Evolutionary conservation across 2,329 filamentous ascomycete genomes (phyloP).

Genomic region (Thielaviopsis punctulata): DNA sequence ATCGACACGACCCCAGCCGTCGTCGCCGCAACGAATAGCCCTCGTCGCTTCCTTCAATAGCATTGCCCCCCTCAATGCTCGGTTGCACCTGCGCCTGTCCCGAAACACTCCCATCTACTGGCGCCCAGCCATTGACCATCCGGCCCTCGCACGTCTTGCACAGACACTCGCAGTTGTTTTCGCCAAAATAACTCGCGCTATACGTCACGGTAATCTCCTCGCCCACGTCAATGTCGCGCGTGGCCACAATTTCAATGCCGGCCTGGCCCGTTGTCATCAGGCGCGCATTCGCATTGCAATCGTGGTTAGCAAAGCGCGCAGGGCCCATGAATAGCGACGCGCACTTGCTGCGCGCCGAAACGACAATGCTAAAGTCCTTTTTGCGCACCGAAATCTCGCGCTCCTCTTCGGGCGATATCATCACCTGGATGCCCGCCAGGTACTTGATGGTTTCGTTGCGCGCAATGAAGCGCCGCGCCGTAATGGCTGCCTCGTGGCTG

Average conservation of each 20-base stretch:
- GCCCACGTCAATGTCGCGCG: constrained; percentile 62
- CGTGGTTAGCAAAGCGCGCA: constrained; percentile 91
- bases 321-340: constrained; percentile 88
- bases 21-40: constrained; percentile 40
- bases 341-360: constrained; percentile 79
- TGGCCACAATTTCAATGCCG: constrained; percentile 80
- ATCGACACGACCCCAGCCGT: constrained; percentile 30
- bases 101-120: constrained; percentile 27
- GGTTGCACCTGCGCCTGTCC: constrained; percentile 20
- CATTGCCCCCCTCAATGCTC: constrained; percentile 34
- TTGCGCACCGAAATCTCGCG: constrained; percentile 60
- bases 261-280: constrained; percentile 69
- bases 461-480: constrained; percentile 61
- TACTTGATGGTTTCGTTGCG: constrained; percentile 82
- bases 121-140: constrained; percentile 68
- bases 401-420: constrained; percentile 85
- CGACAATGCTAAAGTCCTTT: constrained; percentile 93
- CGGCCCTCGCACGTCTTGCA: constrained; percentile 71
- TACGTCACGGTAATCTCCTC: constrained; percentile 97
- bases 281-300: constrained; percentile 82
- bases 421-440: constrained; percentile 75
- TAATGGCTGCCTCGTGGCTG: constrained; percentile 74
- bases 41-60: constrained; percentile 21
- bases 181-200: constrained; percentile 88
- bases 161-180: constrained; percentile 85